Evolutionary conservation across 805 yeast genomes (phyloP).

Genomic region (Saccharomycopsis olivae): DNA sequence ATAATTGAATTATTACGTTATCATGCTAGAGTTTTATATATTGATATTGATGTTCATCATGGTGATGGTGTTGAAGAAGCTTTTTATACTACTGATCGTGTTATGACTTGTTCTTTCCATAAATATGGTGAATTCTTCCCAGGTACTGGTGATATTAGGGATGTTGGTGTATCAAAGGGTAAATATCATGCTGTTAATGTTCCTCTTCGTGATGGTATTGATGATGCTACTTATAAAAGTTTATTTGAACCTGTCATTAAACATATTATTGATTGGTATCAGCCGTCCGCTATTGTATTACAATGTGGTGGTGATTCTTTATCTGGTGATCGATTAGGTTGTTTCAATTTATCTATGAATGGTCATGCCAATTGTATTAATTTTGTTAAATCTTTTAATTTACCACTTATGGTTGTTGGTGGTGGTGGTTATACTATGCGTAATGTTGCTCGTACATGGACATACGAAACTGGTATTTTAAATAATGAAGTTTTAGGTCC

Average conservation of each 20-base stretch:
- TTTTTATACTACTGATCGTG: slow-evolving; percentile 82
- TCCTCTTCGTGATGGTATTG: slow-evolving; percentile 87
- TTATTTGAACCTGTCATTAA: slow-evolving; percentile 83
- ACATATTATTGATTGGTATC: slow-evolving; percentile 72
- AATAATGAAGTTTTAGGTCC: slow-evolving; percentile 68
- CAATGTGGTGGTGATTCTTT: slow-evolving; percentile 98
- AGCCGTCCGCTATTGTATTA: slow-evolving; percentile 91
- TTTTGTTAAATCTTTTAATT: slow-evolving; percentile 72
- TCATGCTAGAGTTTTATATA: slow-evolving; percentile 78
- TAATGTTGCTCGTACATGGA: slow-evolving; percentile 93
- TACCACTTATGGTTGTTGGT: slow-evolving; percentile 90
- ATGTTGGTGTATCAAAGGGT: slow-evolving; percentile 77
- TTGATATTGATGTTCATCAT: slow-evolving; percentile 87
- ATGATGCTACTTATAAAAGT: slow-evolving; percentile 68
- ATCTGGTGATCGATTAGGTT: slow-evolving; percentile 91
- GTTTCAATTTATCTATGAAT: slow-evolving; percentile 84
- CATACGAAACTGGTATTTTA: slow-evolving; percentile 82
- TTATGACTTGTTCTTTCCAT: slow-evolving; percentile 84
- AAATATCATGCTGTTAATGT: slow-evolving; percentile 77
- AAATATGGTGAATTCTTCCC: slow-evolving; percentile 86
- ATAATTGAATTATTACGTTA: slow-evolving; percentile 68
- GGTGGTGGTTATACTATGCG: slow-evolving; percentile 99
- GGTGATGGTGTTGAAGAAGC: slow-evolving; percentile 97
- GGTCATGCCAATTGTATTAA: slow-evolving; percentile 97
- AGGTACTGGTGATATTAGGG: slow-evolving; percentile 82